A percentile compares a stretch with the other conserved stretches of the same genome.
Evolutionary conservation across 192 early-diverging fungal genomes (phyloP).

Genomic region (Powellomyces hirtus): DNA sequence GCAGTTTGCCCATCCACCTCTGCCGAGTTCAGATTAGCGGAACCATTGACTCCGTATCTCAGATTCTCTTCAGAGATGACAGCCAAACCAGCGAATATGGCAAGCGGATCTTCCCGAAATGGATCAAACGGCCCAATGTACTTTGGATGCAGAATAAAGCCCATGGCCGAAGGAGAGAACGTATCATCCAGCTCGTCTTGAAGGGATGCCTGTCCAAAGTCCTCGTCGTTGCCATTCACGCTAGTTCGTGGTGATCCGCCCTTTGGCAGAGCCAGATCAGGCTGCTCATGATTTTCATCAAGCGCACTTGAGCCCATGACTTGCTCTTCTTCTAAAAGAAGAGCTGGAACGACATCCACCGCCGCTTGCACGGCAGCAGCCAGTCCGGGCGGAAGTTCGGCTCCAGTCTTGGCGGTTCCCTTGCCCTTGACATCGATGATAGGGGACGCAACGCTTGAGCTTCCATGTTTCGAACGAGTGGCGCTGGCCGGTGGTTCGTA

Average conservation of each 20-base stretch:
- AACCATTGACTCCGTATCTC: background rate
- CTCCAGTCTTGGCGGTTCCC: background rate
- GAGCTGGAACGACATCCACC: background rate
- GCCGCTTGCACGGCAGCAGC: background rate
- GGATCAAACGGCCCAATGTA: slow-evolving; percentile 56
- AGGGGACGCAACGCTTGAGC: background rate
- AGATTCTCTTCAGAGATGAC: background rate
- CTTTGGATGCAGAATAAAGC: slow-evolving; percentile 42
- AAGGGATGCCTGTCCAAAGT: background rate
- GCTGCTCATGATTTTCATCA: slow-evolving; percentile 26
- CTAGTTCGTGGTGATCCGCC: slow-evolving; percentile 5
- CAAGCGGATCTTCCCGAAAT: slow-evolving; percentile 40
- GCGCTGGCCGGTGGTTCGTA: background rate
- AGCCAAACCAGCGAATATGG: slow-evolving; percentile 12
- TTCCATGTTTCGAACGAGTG: background rate
- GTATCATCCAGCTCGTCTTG: slow-evolving; percentile 4
- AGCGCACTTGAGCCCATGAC: slow-evolving; percentile 45
- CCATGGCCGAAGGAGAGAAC: slow-evolving; percentile 22
- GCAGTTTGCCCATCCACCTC: background rate
- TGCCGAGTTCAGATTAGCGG: background rate
- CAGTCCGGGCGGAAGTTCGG: slow-evolving; percentile 10
- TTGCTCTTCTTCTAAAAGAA: slow-evolving; percentile 28
- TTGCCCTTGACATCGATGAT: background rate
- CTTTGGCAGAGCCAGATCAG: background rate
- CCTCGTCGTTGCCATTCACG: slow-evolving; percentile 7